Evolutionary conservation across 2,329 filamentous ascomycete genomes (phyloP), one percentile per base, ranked within the genome.

Genomic region (Monosporascus sp.): DNA sequence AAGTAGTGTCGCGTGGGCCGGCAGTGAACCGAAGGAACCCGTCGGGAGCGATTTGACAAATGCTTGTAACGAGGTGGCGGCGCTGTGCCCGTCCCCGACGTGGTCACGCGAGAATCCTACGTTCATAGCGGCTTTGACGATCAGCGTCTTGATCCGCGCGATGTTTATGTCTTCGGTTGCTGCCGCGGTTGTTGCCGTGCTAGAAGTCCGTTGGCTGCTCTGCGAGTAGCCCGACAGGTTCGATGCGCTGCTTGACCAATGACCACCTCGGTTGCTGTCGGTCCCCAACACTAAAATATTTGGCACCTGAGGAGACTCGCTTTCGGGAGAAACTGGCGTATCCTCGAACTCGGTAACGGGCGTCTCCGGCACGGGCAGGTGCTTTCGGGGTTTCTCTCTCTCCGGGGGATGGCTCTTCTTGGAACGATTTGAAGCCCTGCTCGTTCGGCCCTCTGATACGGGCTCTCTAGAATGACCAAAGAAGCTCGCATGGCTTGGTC

Each of bases 261-360:
- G 48, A 20, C 46, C 18, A 41, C 38, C 31, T 24, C 53, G 77
- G n/a, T 77, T 73, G 38, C 74, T 73, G 24, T 84, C 80, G 5
- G 90, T 88, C 3, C 91, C 91, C 0, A 96, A 80, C 0, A 97
- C 86, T 50, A 96, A 79, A 61, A 97, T 96, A 65, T 96, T 95
- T 6, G 91, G 92, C 51, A 91, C 82, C 40, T 85, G 86, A 0
- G 86, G 82, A 7, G 82, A 87, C 45, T 86, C 83, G 59, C 89
- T 89, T 52, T 93, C 89, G 0, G 88, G 88, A 0, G 91, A 95
- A 44, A 91, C 82, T 4, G 89, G 86, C 0, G 88, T 91, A 66
- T 97, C 92, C 68, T 97, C 93, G 63, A 97, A 97, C 61, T 97
- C 91, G 5, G 92, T 97, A 1, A 93, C 93, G 0, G 92, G 92